Evolutionary conservation across 2,329 filamentous ascomycete species (phyloP).

Genomic region (Corniculantispora saksenae): DNA sequence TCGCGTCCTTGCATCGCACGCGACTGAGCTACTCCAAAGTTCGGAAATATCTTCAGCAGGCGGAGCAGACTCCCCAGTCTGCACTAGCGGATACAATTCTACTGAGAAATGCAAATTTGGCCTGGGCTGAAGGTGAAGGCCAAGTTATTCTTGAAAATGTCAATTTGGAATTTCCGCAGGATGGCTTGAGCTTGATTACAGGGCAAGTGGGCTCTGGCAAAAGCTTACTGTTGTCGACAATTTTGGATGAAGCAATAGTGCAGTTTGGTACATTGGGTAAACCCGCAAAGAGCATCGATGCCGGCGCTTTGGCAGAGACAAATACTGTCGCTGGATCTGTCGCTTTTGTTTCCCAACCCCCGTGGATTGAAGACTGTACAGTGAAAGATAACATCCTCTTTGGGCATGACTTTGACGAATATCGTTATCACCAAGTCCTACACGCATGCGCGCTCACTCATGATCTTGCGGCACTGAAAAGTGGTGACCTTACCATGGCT

Average conservation of each 20-base stretch:
- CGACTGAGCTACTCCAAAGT: constrained; percentile 15
- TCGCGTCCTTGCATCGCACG: constrained; percentile 5
- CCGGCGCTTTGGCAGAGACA: constrained; percentile 48
- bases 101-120: constrained; percentile 10
- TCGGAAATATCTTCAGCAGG: constrained; percentile 7
- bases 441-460: constrained; percentile 67
- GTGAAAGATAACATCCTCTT: constrained; percentile 73
- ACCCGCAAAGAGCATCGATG: constrained; percentile 60
- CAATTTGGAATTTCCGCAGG: constrained; percentile 61
- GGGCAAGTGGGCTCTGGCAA: constrained; percentile 72
- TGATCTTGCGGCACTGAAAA: constrained; percentile 68
- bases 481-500: constrained; percentile 72
- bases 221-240: constrained; percentile 65
- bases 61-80: constrained; percentile 1
- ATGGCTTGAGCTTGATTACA: constrained; percentile 66
- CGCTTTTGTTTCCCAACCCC: constrained; percentile 71
- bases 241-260: constrained; percentile 69
- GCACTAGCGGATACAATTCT: not conserved
- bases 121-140: constrained; percentile 32
- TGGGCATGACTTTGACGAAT: constrained; percentile 62
- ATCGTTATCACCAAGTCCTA: constrained; percentile 66
- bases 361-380: constrained; percentile 75
- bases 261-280: constrained; percentile 47
- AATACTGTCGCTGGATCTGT: constrained; percentile 40
- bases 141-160: constrained; percentile 61